phyloP scores from a whole-genome alignment of 1,284 basidiomycete genomes.

The Cryptococcus deneoformans region DNA sequence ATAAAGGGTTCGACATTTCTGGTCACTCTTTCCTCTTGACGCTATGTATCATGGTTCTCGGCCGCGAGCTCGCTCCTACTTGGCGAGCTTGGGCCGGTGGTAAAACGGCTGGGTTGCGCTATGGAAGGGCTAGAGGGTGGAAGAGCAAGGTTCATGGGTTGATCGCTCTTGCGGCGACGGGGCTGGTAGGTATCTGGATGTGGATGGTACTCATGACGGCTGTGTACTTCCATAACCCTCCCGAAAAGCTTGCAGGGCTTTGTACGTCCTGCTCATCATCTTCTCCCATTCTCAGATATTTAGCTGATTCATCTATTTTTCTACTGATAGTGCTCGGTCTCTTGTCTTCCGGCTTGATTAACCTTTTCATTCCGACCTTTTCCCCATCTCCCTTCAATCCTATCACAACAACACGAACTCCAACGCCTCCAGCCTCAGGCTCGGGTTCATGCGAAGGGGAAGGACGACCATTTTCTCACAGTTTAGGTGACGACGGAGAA shows the following conservation, averaged over 20 bases:
- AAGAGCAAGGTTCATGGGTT: conserved; percentile 8
- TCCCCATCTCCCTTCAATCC: conserved; percentile 9
- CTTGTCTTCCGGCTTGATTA: conserved; percentile 16
- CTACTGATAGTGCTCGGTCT: conserved; percentile 23
- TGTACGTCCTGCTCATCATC: conserved; percentile 50
- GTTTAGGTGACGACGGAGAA: background rate
- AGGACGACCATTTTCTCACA: background rate
- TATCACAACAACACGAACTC: conserved; percentile 14
- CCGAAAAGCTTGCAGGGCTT: conserved; percentile 82
- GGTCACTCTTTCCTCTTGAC: conserved; percentile 92
- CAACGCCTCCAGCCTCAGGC: background rate
- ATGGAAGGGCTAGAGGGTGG: background rate
- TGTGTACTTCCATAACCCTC: conserved; percentile 84
- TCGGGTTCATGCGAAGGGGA: background rate
- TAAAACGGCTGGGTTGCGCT: background rate
- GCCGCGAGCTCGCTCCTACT: conserved; percentile 63
- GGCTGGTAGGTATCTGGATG: conserved; percentile 65
- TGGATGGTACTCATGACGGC: conserved; percentile 76
- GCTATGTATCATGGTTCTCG: conserved; percentile 74
- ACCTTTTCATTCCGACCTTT: conserved; percentile 18
- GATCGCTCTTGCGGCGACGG: conserved; percentile 22
- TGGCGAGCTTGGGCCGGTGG: conserved; percentile 19
- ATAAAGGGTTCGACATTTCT: conserved; percentile 81
- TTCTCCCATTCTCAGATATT: background rate
- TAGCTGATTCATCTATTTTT: background rate